Evolutionary conservation across 2,329 filamentous ascomycete species (phyloP).

Genomic region (Aspergillus spinulosporus): DNA sequence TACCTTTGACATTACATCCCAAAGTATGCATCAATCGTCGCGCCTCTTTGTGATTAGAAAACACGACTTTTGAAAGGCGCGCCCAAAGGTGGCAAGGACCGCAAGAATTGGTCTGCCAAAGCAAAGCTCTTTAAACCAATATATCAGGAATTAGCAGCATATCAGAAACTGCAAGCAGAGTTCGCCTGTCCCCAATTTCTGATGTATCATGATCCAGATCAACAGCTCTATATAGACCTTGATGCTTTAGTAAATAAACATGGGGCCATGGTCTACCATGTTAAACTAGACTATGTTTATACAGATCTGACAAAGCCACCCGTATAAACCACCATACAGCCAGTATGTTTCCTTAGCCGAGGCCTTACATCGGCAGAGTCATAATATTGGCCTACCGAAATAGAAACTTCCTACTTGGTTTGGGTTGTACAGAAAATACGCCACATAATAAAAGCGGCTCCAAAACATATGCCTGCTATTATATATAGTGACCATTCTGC

Average conservation of each 20-base stretch:
- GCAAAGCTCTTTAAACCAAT: too few relatives aligned
- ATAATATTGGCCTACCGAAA: not conserved
- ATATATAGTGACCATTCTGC: not conserved
- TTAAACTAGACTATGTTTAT: too few relatives aligned
- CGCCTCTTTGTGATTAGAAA: not conserved
- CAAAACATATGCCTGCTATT: not conserved
- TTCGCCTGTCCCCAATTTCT: too few relatives aligned
- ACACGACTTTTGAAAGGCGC: not conserved
- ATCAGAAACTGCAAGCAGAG: too few relatives aligned
- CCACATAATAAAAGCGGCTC: not conserved
- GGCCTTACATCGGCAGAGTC: not conserved
- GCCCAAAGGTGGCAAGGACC: not conserved
- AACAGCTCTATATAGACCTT: too few relatives aligned
- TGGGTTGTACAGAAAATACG: not conserved
- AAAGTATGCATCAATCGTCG: not conserved
- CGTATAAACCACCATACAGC: not conserved
- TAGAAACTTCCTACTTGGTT: not conserved
- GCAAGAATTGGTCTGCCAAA: not conserved
- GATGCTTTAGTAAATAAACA: too few relatives aligned
- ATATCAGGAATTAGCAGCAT: too few relatives aligned
- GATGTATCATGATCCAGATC: too few relatives aligned
- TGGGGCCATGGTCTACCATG: too few relatives aligned
- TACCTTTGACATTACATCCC: not conserved
- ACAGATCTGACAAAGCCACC: not conserved
- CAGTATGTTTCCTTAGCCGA: not conserved